Evolutionary conservation across 2,329 filamentous ascomycete species (phyloP), one percentile per base, ranked within the genome.

Genomic region (Penicillium verrucosum): DNA sequence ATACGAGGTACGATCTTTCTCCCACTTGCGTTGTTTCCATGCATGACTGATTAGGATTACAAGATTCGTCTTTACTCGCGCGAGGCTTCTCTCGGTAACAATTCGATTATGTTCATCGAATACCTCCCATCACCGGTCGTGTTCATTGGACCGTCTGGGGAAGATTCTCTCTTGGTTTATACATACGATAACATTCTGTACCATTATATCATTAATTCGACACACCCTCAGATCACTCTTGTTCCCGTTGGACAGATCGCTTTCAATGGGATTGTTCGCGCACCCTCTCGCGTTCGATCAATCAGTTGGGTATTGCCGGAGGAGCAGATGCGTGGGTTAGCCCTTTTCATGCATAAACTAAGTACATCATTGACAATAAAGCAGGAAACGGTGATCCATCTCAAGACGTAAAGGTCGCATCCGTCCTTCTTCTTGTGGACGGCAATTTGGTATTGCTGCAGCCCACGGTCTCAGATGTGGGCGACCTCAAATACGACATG

Each of bases 191-290:
- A 99, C 72, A 83, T 95, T 11, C 82, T 99, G 16, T 94, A 97
- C 69, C 94, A 99, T 72, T 99, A 92, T 72, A 86, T 99, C 58
- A 93, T 99, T 61, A 83, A 81, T 60, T 86, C 89, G 0, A 83
- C 86, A 0, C 81, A 85, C 23, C 81, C 83, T n/a, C 86, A 86
- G 23, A 83, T 96, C 34, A 87, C 86, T 42, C 82, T 97, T 30
- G 84, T 96, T 7, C 92, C 96, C 70, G 92, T 97, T n/a, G 94
- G 95, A 10, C 94, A 97, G 72, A 99, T 99, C 68, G 93, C 91
- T 12, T 94, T 99, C 66, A 90, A 99, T 72, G 94, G 94, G 44
- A 97, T 99, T 60, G 92, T 99, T 42, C 82, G 94, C 66, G 95
- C 94, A 36, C 94, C 94, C 11, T 91, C 92, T 23, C 85, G 94